Evolutionary conservation across 2,329 filamentous ascomycete species (phyloP), one percentile per base, ranked within the genome.

Genomic region (Arthrobotrys conoides): DNA sequence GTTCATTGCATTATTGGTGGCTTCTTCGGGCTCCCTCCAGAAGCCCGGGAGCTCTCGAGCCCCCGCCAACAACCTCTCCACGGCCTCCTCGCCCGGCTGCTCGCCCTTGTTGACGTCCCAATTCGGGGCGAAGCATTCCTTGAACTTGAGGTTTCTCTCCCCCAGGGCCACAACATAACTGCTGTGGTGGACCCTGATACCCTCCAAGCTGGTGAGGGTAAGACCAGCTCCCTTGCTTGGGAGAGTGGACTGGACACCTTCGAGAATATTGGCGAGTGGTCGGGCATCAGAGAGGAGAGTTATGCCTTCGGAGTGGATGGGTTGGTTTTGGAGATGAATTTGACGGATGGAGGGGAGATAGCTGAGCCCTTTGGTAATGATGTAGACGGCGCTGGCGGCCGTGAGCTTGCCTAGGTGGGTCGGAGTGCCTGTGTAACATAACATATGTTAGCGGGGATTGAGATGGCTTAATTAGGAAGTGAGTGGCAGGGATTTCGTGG

Each of bases 131-230:
- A 66, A 71, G 41, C 61, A 67, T 8, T 71, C 68, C 44, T 77
- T 71, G 46, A 51, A 68, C 20, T 63, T 78, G n/a, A 78, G 61
- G 3, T 36, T 38, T 0, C 44, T 20, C 1, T 59, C 68, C 20
- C 67, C 61, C 2, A 57, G n/a, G 14, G 67, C 67, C 24, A 78
- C 53, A 55, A 78, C 24, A n/a, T 78, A 78, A 18, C 67, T 69
- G 44, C 38, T 63, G 33, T 64, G 71, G 51, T 78, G 63, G 33
- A 71, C 18, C 12, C n/a, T 36, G 5, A 67, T 78, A 9, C 68
- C 67, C 16, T 66, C 68, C 22, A 38, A 20, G 27, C 61, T 65
- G 30, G 18, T 64, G 9, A 71, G 27, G 20, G 51, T 41, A 1
- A 77, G n/a, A 2, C 72, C 72, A 9, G 27, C 38, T 5, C 59